Conservation (phyloP, 176 grass and related monocot genomes). For the Triticum monococcum region DNA sequence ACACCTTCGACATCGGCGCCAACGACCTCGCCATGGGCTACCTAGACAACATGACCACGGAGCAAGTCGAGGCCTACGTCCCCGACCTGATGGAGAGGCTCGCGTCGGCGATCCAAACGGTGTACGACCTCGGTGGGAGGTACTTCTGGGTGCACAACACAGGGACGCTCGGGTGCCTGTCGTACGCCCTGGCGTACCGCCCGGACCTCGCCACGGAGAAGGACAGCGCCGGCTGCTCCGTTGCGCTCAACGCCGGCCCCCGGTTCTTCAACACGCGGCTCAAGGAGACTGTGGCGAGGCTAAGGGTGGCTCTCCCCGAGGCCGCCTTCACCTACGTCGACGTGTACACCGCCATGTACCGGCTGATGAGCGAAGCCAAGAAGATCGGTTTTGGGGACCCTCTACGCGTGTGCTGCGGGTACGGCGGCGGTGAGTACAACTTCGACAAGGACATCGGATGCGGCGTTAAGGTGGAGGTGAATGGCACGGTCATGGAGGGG, state of each 20-base stretch:
- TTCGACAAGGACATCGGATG: conserved; percentile 46
- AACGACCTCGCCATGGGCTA: conserved; percentile 87
- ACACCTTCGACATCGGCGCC: conserved; percentile 95
- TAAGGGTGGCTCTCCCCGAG: conserved; percentile 42
- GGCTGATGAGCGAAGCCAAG: conserved; percentile 58
- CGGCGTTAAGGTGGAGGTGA: conserved; percentile 56
- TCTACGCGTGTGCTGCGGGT: conserved; percentile 64
- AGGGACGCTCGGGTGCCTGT: conserved; percentile 81
- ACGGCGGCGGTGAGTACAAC: conserved; percentile 82
- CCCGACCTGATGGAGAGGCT: conserved; percentile 79
- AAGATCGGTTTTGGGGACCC: conserved; percentile 65
- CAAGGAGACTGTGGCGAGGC: conserved; percentile 64
- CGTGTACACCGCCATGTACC: conserved; percentile 74
- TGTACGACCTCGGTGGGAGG: conserved; percentile 58
- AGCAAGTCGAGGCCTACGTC: conserved; percentile 61
- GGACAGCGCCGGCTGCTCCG: conserved; percentile 57
- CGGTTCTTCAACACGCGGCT: conserved; percentile 74
- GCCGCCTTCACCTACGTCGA: conserved; percentile 86
- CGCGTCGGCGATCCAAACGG: conserved; percentile 47
- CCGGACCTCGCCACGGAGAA: conserved; percentile 23
- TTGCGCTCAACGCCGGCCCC: conserved; percentile 70
- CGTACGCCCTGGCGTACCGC: conserved; percentile 56
- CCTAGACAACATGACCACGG: conserved; percentile 57
- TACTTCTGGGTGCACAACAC: conserved; percentile 99
- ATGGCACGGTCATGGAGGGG: conserved; percentile 57